Conservation (phyloP, 768 basidiomycete species). For the Mycena vulgaris region DNA sequence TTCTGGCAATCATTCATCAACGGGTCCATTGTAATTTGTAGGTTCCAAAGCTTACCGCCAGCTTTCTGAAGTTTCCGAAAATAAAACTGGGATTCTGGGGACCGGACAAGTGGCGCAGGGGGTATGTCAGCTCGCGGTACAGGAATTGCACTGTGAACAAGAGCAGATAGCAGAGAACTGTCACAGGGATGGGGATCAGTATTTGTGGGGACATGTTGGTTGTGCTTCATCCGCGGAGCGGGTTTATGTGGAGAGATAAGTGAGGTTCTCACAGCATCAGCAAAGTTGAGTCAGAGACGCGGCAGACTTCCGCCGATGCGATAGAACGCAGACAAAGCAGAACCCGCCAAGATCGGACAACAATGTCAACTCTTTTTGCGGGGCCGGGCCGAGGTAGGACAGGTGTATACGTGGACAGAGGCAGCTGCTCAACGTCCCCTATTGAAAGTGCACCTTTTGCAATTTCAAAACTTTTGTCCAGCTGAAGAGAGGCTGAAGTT, state of each 20-base stretch:
- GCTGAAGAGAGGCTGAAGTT: slow-evolving; percentile 4
- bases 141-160: slow-evolving; percentile 34
- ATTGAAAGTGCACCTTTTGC: neutral
- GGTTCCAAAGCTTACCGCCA: slow-evolving; percentile 32
- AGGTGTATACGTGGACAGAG: neutral
- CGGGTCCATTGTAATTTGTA: neutral
- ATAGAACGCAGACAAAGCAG: neutral
- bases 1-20: neutral
- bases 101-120: slow-evolving; percentile 51
- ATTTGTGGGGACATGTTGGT: slow-evolving; percentile 20
- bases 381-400: too few relatives aligned
- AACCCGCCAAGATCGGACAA: neutral
- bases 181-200: slow-evolving; percentile 18
- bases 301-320: neutral
- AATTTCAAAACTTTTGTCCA: slow-evolving; percentile 4
- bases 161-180: slow-evolving; percentile 26
- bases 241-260: neutral
- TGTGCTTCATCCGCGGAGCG: neutral
- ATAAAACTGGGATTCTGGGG: slow-evolving; percentile 50
- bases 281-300: slow-evolving; percentile 4
- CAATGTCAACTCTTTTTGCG: too few relatives aligned
- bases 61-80: slow-evolving; percentile 49
- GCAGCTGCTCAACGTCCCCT: slow-evolving; percentile 4
- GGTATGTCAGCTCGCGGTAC: slow-evolving; percentile 37
- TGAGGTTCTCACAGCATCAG: neutral